Conservation (phyloP, 345 rosid species). For the Syzygium oleosum region DNA sequence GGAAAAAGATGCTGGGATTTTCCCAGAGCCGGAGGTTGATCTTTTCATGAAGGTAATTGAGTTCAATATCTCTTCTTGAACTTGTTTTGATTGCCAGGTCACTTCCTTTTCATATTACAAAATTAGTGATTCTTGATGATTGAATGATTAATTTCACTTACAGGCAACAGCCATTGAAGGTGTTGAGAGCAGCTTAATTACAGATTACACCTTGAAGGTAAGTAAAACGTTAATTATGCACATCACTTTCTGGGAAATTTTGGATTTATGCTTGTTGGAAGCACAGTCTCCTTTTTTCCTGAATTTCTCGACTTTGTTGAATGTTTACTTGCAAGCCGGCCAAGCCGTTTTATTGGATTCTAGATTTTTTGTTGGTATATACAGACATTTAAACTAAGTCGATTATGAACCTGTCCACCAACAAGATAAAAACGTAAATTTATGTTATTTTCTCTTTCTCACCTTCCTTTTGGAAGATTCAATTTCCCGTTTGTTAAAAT, state of each 20-base stretch:
- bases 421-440: background rate
- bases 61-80: background rate
- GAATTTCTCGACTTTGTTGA: background rate
- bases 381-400: background rate
- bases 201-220: conserved; percentile 90
- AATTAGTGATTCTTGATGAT: background rate
- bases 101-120: background rate
- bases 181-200: conserved; percentile 67
- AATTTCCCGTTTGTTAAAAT: background rate
- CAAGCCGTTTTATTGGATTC: background rate
- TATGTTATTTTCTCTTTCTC: background rate
- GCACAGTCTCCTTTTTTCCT: background rate
- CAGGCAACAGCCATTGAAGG: conserved; percentile 78
- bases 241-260: background rate
- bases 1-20: conserved; percentile 69
- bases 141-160: background rate
- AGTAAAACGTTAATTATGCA: background rate
- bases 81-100: background rate
- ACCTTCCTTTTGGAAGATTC: background rate
- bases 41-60: conserved; percentile 73
- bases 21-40: conserved; percentile 80
- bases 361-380: background rate
- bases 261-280: background rate
- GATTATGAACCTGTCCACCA: background rate
- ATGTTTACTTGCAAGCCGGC: background rate